Conservation (phyloP, 805 yeast species). For the Saccharomycopsis amapae region DNA sequence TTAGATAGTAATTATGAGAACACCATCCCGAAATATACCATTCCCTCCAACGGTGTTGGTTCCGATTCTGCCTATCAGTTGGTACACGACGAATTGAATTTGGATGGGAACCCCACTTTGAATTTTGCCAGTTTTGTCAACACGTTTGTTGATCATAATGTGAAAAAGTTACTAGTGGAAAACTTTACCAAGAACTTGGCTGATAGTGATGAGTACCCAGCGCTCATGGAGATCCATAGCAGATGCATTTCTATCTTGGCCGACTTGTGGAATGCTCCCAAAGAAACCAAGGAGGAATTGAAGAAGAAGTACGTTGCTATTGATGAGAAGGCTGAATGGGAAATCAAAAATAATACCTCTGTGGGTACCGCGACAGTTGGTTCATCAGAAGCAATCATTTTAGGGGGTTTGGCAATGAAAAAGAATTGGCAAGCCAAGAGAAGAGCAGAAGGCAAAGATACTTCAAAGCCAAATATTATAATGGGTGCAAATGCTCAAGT, state of each 20-base stretch:
- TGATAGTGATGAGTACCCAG: slow-evolving; percentile 91
- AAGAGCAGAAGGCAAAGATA: slow-evolving; percentile 50
- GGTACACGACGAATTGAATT: slow-evolving; percentile 63
- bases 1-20: slow-evolving; percentile 6
- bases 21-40: slow-evolving; percentile 44
- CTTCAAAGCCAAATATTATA: slow-evolving; percentile 68
- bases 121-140: slow-evolving; percentile 88
- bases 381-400: slow-evolving; percentile 88
- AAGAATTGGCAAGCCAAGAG: slow-evolving; percentile 75
- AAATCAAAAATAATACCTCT: slow-evolving; percentile 34
- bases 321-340: slow-evolving; percentile 13
- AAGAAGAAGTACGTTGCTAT: background rate
- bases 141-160: slow-evolving; percentile 53
- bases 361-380: slow-evolving; percentile 93
- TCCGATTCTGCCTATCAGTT: slow-evolving; percentile 50
- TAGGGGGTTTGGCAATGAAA: slow-evolving; percentile 91
- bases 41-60: slow-evolving; percentile 52
- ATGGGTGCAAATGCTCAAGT: slow-evolving; percentile 95
- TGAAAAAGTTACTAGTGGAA: slow-evolving; percentile 50
- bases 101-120: slow-evolving; percentile 80
- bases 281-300: slow-evolving; percentile 22
- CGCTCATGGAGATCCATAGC: slow-evolving; percentile 67
- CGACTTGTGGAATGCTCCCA: slow-evolving; percentile 73
- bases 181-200: slow-evolving; percentile 84
- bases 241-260: slow-evolving; percentile 78